Evolutionary conservation across 208 protist species (phyloP).

Genomic region (Crithidia expoeki): DNA sequence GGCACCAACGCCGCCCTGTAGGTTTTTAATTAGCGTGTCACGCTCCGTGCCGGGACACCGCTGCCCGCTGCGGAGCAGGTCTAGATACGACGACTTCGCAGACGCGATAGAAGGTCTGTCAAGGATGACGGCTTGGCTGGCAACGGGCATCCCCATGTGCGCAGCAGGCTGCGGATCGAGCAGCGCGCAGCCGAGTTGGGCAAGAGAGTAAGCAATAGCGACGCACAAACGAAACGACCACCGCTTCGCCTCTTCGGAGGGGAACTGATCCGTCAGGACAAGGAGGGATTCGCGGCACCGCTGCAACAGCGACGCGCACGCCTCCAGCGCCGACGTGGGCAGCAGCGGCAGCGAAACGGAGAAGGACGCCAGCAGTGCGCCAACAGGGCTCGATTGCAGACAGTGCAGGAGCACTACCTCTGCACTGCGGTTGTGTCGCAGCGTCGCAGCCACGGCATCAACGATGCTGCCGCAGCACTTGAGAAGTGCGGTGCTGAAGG

Average conservation of each 20-base stretch:
- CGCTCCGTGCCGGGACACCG: conserved; percentile 69
- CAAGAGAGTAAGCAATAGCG: conserved; percentile 75
- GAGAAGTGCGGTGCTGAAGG: conserved; percentile 77
- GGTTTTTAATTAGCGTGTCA: conserved; percentile 80
- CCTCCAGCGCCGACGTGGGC: conserved; percentile 55
- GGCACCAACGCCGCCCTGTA: conserved; percentile 81
- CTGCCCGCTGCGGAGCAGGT: conserved; percentile 66
- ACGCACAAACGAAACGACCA: conserved; percentile 68
- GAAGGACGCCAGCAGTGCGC: conserved; percentile 79
- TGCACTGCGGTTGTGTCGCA: conserved; percentile 52
- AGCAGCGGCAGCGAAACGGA: conserved; percentile 78
- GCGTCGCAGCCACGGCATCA: conserved; percentile 48
- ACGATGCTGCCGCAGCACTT: conserved; percentile 67
- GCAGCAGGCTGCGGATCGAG: conserved; percentile 30
- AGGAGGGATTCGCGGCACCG: conserved; percentile 72
- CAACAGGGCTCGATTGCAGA: conserved; percentile 70
- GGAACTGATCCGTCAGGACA: conserved; percentile 47
- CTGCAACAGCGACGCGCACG: conserved; percentile 54
- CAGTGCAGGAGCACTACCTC: conserved; percentile 44
- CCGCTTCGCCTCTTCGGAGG: conserved; percentile 18
- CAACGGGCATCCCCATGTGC: not conserved
- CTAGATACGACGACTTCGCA: conserved; percentile 37
- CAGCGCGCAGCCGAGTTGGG: conserved; percentile 74
- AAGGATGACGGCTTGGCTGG: not conserved
- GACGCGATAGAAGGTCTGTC: not conserved